These are phyloP conservation scores for Perilla frutescens DNA, from an alignment of 257 asterid species.

Conservation along the genomic window DNA sequence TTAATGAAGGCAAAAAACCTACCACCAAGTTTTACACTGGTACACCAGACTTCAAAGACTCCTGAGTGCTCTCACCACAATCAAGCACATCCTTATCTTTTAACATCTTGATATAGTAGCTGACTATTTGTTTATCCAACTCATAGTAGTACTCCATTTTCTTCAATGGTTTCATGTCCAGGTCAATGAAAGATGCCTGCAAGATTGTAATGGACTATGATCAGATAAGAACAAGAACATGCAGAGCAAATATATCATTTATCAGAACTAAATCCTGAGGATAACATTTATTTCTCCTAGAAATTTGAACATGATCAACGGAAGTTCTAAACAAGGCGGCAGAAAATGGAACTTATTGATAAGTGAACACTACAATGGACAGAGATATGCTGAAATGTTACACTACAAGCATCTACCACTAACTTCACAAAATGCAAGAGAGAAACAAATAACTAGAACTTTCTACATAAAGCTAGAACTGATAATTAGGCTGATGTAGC, in stretches of 20 bases:
- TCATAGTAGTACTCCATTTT: slow-evolving; percentile 84
- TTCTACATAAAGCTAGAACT: not conserved
- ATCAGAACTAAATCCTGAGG: not conserved
- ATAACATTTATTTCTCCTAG: slow-evolving; percentile 16
- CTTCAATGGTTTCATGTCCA: slow-evolving; percentile 89
- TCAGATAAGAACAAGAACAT: slow-evolving; percentile 25
- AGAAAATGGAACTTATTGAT: slow-evolving; percentile 11
- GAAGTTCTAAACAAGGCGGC: slow-evolving; percentile 23
- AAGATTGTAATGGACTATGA: slow-evolving; percentile 31
- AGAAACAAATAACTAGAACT: not conserved
- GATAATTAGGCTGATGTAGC: not conserved
- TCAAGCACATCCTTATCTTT: slow-evolving; percentile 41
- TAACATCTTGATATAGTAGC: slow-evolving; percentile 57
- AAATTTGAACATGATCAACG: not conserved
- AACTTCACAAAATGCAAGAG: not conserved
- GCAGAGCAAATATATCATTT: slow-evolving; percentile 13
- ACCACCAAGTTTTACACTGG: slow-evolving; percentile 37
- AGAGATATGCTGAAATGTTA: not conserved
- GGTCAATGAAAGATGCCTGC: slow-evolving; percentile 86
- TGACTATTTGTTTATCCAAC: slow-evolving; percentile 82
- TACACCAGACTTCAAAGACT: slow-evolving; percentile 35
- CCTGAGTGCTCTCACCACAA: slow-evolving; percentile 36
- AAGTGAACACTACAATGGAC: slow-evolving; percentile 1
- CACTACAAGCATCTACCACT: not conserved
- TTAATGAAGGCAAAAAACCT: not conserved